phyloP scores from a whole-genome alignment of 306 rosid genomes.

The Cucurbita moschata region DNA sequence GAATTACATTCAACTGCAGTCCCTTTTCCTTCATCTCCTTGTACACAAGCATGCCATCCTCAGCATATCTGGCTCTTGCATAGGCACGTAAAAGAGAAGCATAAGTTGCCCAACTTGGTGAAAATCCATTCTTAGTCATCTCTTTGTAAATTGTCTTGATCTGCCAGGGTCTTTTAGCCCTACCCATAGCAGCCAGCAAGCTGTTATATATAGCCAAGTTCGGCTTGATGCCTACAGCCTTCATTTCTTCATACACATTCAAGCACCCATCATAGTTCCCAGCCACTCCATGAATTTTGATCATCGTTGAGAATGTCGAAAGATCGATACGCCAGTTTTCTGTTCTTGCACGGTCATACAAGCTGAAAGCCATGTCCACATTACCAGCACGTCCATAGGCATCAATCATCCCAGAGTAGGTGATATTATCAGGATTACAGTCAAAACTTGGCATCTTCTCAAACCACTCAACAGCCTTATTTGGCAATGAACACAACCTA shows the following conservation, averaged over 20 bases:
- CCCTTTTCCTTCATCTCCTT: constrained; percentile 71
- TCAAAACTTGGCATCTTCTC: constrained; percentile 55
- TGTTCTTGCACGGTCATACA: constrained; percentile 58
- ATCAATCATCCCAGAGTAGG: constrained; percentile 50
- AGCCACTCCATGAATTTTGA: constrained; percentile 48
- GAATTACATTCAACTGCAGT: constrained; percentile 38
- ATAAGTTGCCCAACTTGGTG: constrained; percentile 50
- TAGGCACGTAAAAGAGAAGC: constrained; percentile 58
- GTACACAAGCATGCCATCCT: constrained; percentile 54
- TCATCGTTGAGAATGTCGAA: constrained; percentile 44
- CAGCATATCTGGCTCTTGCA: constrained; percentile 46
- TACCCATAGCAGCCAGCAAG: constrained; percentile 62
- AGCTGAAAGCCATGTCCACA: constrained; percentile 49
- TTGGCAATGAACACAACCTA: constrained; percentile 28
- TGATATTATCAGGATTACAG: constrained; percentile 43
- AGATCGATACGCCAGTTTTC: constrained; percentile 63
- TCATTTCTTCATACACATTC: constrained; percentile 74
- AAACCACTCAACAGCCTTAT: constrained; percentile 71
- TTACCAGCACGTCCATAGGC: constrained; percentile 68
- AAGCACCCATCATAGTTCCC: constrained; percentile 71
- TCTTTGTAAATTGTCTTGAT: constrained; percentile 55
- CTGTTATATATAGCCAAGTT: constrained; percentile 42
- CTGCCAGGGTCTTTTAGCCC: constrained; percentile 61
- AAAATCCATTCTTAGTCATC: constrained; percentile 44
- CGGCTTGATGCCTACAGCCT: constrained; percentile 51